Evolutionary conservation across 495 filamentous ascomycete species (phyloP), one percentile per base, ranked within the genome.

Genomic region (Daldinia vernicosa): DNA sequence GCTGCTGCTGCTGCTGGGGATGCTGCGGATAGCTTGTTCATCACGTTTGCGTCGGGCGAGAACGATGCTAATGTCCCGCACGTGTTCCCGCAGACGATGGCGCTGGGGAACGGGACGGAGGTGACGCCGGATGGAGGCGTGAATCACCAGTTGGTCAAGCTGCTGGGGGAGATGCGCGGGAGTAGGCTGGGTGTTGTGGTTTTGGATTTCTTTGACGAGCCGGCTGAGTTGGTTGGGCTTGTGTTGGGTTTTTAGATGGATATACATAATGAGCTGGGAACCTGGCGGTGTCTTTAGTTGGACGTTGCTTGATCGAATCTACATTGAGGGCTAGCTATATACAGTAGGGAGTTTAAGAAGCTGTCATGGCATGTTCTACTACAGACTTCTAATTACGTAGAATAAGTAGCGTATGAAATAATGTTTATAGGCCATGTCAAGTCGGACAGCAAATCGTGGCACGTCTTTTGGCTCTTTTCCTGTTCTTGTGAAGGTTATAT

Each of bases 81-180:
- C 0, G 77, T 83, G 2, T 83, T 79, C 59, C 85, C 85, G 0
- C 66, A 72, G 15, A 83, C 83, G 22, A 84, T 85, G 79, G 85
- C 85, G 5, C 40, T 84, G 0, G 84, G 84, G 3, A 82, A 82
- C 62, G 81, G 81, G 9, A 75, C 74, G 6, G 63, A 66, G 1
- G 75, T 68, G 19, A 69, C 82, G 15, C 80, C 80, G 1, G 27
- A 64, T 1, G 76, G 78, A 11, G 85, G 85, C 2, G 80, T 87
- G 6, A 91, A 77, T 89, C 91, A 93, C 81, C 91, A 92, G 79
- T 90, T 93, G 2, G 83, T 86, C 54, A 82, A 86, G 75, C 91
- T 95, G 77, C 91, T 93, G 82, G 89, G 86, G 72, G 90, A 89
- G 75, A 90, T 92, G 69, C 78, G 77, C 50, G 86, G 86, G 19